phyloP scores from a whole-genome alignment of 805 yeast species.

The Metschnikowia corniflorae region DNA sequence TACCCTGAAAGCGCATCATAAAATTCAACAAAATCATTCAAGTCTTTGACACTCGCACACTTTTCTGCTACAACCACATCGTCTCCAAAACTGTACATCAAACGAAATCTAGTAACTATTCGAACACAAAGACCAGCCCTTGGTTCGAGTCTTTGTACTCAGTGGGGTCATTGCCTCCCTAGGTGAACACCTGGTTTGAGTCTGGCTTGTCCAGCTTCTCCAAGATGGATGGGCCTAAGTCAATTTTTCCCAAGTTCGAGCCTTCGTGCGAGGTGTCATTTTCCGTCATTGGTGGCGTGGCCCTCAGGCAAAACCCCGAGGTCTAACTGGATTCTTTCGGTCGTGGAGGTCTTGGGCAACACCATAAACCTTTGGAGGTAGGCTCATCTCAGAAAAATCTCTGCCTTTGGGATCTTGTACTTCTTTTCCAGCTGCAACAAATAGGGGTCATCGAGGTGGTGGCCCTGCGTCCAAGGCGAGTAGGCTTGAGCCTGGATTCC shows the following conservation, averaged over 20 bases:
- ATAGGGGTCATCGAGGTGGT: slow-evolving; percentile 51
- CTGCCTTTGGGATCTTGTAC: slow-evolving; percentile 52
- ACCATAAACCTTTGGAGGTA: slow-evolving; percentile 68
- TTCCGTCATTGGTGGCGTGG: no score
- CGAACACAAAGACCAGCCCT: no score
- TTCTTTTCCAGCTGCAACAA: slow-evolving; percentile 48
- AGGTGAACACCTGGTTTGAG: slow-evolving; percentile 31
- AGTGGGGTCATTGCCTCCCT: slow-evolving; percentile 32
- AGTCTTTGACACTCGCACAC: no score
- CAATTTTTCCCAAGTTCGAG: slow-evolving; percentile 35
- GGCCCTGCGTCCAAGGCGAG: slow-evolving; percentile 73
- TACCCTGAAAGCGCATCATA: no score
- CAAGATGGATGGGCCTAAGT: slow-evolving; percentile 36
- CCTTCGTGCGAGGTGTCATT: slow-evolving; percentile 25
- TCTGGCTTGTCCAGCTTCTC: slow-evolving; percentile 34
- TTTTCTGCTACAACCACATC: no score
- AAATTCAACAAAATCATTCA: no score
- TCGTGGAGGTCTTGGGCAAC: slow-evolving; percentile 60
- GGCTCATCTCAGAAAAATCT: slow-evolving; percentile 70
- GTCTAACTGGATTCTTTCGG: slow-evolving; percentile 51
- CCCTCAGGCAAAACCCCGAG: slow-evolving; percentile 45
- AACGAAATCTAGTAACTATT: no score
- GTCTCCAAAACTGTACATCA: no score
- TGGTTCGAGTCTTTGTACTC: slow-evolving; percentile 9
- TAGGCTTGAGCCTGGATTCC: slow-evolving; percentile 68